Evolutionary conservation across 2,329 filamentous ascomycete genomes (phyloP), one percentile per base, ranked within the genome.

Genomic region (Ophiosphaerella herpotricha): DNA sequence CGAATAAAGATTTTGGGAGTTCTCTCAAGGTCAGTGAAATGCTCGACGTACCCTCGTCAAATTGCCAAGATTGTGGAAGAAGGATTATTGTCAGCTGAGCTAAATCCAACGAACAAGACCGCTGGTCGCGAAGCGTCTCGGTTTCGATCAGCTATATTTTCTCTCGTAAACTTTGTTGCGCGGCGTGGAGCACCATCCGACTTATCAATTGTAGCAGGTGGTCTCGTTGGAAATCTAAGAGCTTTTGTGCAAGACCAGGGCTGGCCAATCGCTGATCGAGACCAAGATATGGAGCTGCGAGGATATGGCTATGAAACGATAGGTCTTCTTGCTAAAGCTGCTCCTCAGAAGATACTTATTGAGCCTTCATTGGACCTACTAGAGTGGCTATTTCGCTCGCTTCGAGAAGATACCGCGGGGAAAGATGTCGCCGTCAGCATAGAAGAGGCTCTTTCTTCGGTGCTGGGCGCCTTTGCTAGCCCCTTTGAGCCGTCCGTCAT

Each of bases 271-370:
- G 82, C 87, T 1, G 75, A 76, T 32, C 68, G 72, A 4, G 79
- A 79, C 39, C 78, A 84, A 44, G 82, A 84, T 57, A 77, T 87
- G 46, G 81, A 83, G 3, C 78, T 96, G 37, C 85, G 93, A 35
- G 87, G 87, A 5, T 86, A 89, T 65, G 91, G 89, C 1, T 97
- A 97, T 71, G 93, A 97, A 70, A 91, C 90, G 0, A 90, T 97
- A 34, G 94, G 93, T 0, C 82, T 94, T 12, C 74, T 97, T 21
- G 86, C 89, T 0, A 83, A 82, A 46, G 85, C 86, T 57, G 84
- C 83, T 4, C 83, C 86, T 4, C 74, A 80, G 2, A 81, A 84
- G 59, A 76, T 85, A 4, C 63, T 84, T 2, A 66, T 80, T 3
- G 77, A 80, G 52, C 70, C 77, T 2, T 72, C 78, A 11, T 81